Conservation (phyloP, 2,329 filamentous ascomycete species). For the Colletotrichum cordylinicola region DNA sequence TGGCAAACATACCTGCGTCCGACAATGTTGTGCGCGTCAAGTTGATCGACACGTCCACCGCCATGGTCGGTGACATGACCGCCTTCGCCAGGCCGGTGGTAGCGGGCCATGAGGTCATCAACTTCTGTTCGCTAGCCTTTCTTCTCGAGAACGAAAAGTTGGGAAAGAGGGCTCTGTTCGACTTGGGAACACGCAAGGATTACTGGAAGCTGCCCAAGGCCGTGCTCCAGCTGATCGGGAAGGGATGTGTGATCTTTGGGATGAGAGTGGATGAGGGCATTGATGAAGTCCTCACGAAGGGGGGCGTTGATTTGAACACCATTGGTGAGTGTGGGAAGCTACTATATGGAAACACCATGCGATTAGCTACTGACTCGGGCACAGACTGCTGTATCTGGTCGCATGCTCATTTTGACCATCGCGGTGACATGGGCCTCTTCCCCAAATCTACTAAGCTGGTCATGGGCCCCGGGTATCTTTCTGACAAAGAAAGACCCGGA, state of each 20-base stretch:
- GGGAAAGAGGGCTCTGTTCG: conserved; percentile 19
- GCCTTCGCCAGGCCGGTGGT: conserved; percentile 22
- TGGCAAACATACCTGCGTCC: conserved; percentile 10
- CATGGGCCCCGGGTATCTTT: conserved; percentile 28
- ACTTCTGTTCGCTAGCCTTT: conserved; percentile 23
- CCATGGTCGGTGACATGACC: conserved; percentile 13
- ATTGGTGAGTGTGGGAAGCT: conserved; percentile 1
- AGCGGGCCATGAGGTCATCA: conserved; percentile 23
- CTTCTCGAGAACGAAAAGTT: conserved; percentile 21
- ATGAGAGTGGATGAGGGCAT: conserved; percentile 15
- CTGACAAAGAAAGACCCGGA: background rate
- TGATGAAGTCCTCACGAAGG: conserved; percentile 20
- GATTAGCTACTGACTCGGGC: background rate
- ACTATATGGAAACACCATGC: fast-evolving
- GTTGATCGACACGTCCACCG: conserved; percentile 21
- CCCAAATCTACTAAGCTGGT: conserved; percentile 26
- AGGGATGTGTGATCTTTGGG: conserved; percentile 5
- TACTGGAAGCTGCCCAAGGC: conserved; percentile 19
- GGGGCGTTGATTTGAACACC: conserved; percentile 3
- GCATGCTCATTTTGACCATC: conserved; percentile 34
- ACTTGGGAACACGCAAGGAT: conserved; percentile 22
- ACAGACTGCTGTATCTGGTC: conserved; percentile 31
- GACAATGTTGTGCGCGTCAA: conserved; percentile 22
- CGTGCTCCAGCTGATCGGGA: background rate
- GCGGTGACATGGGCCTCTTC: conserved; percentile 30